Evolutionary conservation across 75 land plant genomes (phyloP).

Genomic region (Sequoiadendron giganteum): DNA sequence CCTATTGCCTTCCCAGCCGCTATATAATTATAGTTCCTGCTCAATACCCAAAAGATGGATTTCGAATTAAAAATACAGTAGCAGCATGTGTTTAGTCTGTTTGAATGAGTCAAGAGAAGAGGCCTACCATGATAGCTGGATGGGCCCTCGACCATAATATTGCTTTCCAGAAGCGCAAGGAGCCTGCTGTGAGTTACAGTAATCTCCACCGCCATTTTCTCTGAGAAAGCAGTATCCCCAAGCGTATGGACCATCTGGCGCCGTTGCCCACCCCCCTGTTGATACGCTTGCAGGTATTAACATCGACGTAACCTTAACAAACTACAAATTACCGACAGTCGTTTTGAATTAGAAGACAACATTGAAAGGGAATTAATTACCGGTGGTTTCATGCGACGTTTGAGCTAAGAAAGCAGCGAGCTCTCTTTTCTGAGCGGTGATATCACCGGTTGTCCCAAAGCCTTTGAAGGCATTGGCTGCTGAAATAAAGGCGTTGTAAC

Average conservation of each 20-base stretch:
- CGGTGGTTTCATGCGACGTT: constrained; percentile 67
- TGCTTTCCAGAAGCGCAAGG: constrained; percentile 65
- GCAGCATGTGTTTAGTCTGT: not conserved
- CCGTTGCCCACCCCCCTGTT: constrained; percentile 67
- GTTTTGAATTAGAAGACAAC: too few relatives aligned
- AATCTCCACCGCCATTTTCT: constrained; percentile 22
- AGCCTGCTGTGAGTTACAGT: constrained; percentile 31
- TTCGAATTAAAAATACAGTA: not conserved
- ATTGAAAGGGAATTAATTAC: constrained; percentile 5
- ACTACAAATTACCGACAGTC: too few relatives aligned
- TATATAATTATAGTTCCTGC: constrained; percentile 46
- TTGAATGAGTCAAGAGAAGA: not conserved
- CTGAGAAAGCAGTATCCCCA: constrained; percentile 59
- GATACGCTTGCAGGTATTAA: not conserved
- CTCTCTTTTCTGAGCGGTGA: constrained; percentile 42
- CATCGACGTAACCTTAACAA: too few relatives aligned
- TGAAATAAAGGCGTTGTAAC: constrained; percentile 48
- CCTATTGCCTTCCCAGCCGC: constrained; percentile 23
- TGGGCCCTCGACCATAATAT: constrained; percentile 75
- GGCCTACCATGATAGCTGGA: constrained; percentile 66
- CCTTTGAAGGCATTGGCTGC: constrained; percentile 48
- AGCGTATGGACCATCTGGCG: constrained; percentile 66
- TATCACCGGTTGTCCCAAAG: constrained; percentile 53
- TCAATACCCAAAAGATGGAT: not conserved
- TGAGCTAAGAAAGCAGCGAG: constrained; percentile 74